Evolutionary conservation across 164 flowering plant species (phyloP).

Genomic region (Brasenia schreberi): DNA sequence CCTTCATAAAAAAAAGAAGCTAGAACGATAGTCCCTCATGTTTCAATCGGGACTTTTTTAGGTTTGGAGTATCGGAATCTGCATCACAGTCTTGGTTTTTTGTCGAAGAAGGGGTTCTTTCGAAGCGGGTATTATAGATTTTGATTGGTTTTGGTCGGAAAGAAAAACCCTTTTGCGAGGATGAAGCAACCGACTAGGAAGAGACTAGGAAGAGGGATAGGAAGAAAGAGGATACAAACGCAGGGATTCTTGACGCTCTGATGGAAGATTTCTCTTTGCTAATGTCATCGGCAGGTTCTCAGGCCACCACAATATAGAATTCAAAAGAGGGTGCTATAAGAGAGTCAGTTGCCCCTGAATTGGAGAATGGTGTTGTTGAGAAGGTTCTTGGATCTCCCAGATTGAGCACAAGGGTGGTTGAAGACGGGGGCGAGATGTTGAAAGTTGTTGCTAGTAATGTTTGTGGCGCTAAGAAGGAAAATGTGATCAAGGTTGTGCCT

Average conservation of each 20-base stretch:
- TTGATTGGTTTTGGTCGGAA: not conserved
- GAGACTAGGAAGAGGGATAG: not conserved
- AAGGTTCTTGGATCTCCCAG: constrained; percentile 5
- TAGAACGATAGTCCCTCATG: too few relatives aligned
- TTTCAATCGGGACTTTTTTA: not conserved
- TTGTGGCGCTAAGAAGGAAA: constrained; percentile 13
- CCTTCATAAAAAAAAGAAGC: too few relatives aligned
- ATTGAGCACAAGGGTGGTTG: constrained; percentile 6
- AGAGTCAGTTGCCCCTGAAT: not conserved
- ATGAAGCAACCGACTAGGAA: not conserved
- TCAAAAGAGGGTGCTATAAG: not conserved
- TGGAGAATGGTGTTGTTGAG: not conserved
- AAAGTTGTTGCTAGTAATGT: not conserved
- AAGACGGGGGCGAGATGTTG: constrained; percentile 5
- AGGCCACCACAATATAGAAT: not conserved
- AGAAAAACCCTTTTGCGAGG: not conserved
- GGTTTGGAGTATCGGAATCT: not conserved
- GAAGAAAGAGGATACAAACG: not conserved
- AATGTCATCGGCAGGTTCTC: not conserved
- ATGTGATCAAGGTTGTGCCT: constrained; percentile 42
- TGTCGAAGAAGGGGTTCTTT: not conserved
- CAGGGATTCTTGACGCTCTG: not conserved
- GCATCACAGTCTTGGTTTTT: not conserved
- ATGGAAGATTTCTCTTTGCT: not conserved
- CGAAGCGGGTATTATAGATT: not conserved